phyloP scores from a whole-genome alignment of 2,329 filamentous ascomycete species.

The Alternaria sp. region DNA sequence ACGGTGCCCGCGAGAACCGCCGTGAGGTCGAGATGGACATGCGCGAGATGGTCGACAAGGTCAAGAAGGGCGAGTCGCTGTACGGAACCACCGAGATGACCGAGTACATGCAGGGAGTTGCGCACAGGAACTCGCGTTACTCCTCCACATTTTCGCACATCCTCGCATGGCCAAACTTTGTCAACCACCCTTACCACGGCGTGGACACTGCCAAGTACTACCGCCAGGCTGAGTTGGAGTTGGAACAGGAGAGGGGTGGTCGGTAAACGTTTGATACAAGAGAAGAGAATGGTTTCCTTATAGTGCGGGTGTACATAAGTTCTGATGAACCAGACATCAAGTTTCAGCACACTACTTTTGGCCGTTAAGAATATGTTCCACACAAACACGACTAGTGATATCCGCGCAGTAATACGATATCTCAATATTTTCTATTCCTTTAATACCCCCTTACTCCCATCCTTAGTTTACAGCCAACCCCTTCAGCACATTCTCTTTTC shows the following conservation, averaged over 20 bases:
- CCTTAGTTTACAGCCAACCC: conserved; percentile 11
- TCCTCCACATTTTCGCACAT: conserved; percentile 82
- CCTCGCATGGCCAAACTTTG: conserved; percentile 97
- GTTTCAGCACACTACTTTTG: conserved; percentile 34
- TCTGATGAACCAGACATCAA: conserved; percentile 22
- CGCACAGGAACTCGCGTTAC: conserved; percentile 91
- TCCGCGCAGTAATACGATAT: neutral
- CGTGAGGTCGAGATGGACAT: conserved; percentile 96
- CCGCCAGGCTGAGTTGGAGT: conserved; percentile 88
- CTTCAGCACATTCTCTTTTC: conserved; percentile 20
- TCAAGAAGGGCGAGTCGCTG: conserved; percentile 87
- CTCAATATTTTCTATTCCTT: neutral
- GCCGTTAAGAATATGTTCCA: neutral
- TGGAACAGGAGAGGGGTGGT: conserved; percentile 72
- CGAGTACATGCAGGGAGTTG: conserved; percentile 92
- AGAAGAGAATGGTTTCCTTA: conserved; percentile 18
- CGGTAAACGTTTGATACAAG: conserved; percentile 16
- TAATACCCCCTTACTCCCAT: neutral
- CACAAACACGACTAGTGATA: neutral
- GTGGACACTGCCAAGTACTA: conserved; percentile 99
- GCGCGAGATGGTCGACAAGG: conserved; percentile 95
- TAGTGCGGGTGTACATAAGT: conserved; percentile 36
- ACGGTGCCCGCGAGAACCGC: conserved; percentile 90
- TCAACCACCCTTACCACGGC: conserved; percentile 87
- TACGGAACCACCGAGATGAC: conserved; percentile 82